phyloP scores from a whole-genome alignment of 1,284 basidiomycete genomes.

The Marasmius fiardii region DNA sequence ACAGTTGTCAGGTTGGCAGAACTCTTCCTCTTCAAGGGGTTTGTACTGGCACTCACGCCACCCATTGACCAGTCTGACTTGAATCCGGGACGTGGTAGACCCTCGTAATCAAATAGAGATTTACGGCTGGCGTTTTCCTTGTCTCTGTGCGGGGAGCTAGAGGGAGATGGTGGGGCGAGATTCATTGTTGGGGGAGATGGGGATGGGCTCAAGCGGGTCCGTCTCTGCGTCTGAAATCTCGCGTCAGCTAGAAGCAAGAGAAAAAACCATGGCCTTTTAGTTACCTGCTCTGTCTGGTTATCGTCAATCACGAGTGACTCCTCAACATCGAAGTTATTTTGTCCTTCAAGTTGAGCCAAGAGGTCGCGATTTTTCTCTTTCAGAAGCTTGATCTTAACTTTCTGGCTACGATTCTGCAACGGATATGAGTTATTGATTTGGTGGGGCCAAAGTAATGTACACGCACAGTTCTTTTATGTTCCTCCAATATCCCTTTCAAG shows the following conservation, averaged over 20 bases:
- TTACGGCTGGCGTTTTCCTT: neutral
- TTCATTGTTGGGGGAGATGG: neutral
- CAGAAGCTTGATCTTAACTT: slow-evolving; percentile 4
- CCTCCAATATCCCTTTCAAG: slow-evolving; percentile 14
- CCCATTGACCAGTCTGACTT: slow-evolving; percentile 18
- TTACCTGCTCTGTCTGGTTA: neutral
- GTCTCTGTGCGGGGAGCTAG: neutral
- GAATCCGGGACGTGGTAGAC: slow-evolving; percentile 20
- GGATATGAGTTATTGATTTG: neutral
- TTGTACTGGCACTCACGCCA: slow-evolving; percentile 3
- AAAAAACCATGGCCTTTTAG: no score
- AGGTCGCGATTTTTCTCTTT: neutral
- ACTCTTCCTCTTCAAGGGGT: slow-evolving; percentile 14
- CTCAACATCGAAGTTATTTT: neutral
- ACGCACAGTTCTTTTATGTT: slow-evolving; percentile 14
- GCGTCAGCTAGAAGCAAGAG: neutral
- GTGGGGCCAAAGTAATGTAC: neutral
- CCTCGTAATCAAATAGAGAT: slow-evolving; percentile 8
- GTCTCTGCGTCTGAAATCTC: neutral
- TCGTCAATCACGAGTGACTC: slow-evolving; percentile 1
- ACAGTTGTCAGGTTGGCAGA: slow-evolving; percentile 5
- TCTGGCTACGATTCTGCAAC: slow-evolving; percentile 7
- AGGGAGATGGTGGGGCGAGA: neutral
- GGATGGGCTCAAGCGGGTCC: neutral
- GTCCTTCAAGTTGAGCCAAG: neutral